A percentile compares a stretch with the other conserved stretches of the same genome.
phyloP scores from a whole-genome alignment of 2,329 filamentous ascomycete genomes.

The Talaromyces sp. region DNA sequence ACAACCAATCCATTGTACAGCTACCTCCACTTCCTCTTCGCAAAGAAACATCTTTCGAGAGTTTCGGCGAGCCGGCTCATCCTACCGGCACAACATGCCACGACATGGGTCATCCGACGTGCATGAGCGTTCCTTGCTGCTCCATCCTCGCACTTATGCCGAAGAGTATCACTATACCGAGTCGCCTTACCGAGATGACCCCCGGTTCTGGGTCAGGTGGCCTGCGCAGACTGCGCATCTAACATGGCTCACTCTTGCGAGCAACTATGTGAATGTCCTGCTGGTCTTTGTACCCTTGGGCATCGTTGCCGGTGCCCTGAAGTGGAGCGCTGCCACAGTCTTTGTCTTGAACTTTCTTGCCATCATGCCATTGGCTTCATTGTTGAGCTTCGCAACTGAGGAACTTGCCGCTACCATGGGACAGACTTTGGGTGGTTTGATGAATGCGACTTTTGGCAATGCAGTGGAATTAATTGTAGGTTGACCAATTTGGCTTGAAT shows the following conservation, averaged over 20 bases:
- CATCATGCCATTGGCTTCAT: slow-evolving; percentile 57
- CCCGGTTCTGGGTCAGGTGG: slow-evolving; percentile 35
- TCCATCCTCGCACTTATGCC: slow-evolving; percentile 19
- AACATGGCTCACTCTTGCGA: slow-evolving; percentile 42
- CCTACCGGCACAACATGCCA: slow-evolving; percentile 26
- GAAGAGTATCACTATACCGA: neutral
- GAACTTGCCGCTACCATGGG: slow-evolving; percentile 57
- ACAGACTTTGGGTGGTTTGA: slow-evolving; percentile 57
- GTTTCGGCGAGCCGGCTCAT: slow-evolving; percentile 8
- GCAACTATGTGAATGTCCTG: slow-evolving; percentile 55
- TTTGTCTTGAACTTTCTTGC: slow-evolving; percentile 61
- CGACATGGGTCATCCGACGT: slow-evolving; percentile 30
- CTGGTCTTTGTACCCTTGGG: slow-evolving; percentile 61
- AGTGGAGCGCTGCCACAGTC: slow-evolving; percentile 53
- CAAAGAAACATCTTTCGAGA: slow-evolving; percentile 3
- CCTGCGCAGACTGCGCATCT: slow-evolving; percentile 36
- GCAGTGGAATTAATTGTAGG: slow-evolving; percentile 63
- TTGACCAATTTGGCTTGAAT: slow-evolving; percentile 43
- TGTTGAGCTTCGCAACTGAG: slow-evolving; percentile 61
- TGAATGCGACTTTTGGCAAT: slow-evolving; percentile 64
- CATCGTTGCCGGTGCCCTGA: slow-evolving; percentile 57
- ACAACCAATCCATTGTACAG: neutral
- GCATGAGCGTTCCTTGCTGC: slow-evolving; percentile 33
- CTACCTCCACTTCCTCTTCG: neutral
- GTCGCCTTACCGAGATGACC: slow-evolving; percentile 32